Conservation (phyloP, 2,329 filamentous ascomycete species). For the Paecilomyces fulvus region DNA sequence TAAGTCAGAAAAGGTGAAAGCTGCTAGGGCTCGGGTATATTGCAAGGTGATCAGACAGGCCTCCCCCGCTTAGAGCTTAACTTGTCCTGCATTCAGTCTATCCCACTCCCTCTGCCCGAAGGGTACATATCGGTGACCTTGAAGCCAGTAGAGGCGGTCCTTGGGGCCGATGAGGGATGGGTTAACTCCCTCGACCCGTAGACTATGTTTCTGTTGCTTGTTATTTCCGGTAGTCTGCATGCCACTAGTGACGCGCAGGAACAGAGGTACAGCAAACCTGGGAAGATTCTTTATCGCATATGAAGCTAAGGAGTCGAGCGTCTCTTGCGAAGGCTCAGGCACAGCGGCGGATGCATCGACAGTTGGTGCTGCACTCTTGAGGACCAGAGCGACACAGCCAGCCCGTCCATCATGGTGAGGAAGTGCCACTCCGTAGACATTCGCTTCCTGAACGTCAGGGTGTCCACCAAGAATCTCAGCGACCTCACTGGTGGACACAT, state of each 20-base stretch:
- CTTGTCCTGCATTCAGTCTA: slow-evolving; percentile 55
- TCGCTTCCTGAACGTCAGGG: slow-evolving; percentile 62
- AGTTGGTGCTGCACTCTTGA: slow-evolving; percentile 35
- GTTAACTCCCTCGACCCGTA: slow-evolving; percentile 68
- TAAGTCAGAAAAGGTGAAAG: neutral
- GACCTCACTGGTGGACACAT: slow-evolving; percentile 75
- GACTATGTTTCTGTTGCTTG: slow-evolving; percentile 73
- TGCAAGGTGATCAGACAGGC: neutral
- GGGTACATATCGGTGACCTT: slow-evolving; percentile 55
- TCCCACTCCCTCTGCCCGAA: slow-evolving; percentile 64
- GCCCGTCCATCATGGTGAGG: slow-evolving; percentile 77
- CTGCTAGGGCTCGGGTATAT: neutral
- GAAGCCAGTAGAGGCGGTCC: slow-evolving; percentile 58
- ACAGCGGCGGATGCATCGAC: slow-evolving; percentile 11
- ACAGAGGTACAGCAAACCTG: slow-evolving; percentile 67
- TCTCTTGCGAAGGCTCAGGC: slow-evolving; percentile 26
- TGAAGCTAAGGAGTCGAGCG: slow-evolving; percentile 52
- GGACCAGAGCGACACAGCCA: slow-evolving; percentile 67
- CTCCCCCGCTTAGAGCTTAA: slow-evolving; percentile 53
- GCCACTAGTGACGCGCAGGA: slow-evolving; percentile 58
- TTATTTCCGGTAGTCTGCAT: slow-evolving; percentile 71
- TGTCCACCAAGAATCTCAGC: slow-evolving; percentile 64
- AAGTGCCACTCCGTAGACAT: slow-evolving; percentile 75
- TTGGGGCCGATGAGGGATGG: slow-evolving; percentile 35
- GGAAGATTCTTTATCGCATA: slow-evolving; percentile 56